Evolutionary conservation across 805 yeast genomes (phyloP).

Genomic region (Tetrapisispora phaffii): DNA sequence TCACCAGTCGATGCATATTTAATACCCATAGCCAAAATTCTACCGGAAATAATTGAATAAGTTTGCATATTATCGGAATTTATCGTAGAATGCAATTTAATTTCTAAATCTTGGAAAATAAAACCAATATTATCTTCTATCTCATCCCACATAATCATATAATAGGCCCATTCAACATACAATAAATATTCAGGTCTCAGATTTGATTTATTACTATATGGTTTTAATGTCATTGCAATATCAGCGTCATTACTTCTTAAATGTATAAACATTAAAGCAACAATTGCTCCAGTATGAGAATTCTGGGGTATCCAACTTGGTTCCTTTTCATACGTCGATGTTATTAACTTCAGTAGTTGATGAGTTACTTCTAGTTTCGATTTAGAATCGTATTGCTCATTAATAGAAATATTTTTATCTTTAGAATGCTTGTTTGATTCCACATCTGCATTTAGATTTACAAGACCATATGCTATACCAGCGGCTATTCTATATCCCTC

Average conservation of each 20-base stretch:
- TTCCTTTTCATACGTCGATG: conserved; percentile 16
- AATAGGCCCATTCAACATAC: conserved; percentile 51
- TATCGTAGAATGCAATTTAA: conserved; percentile 18
- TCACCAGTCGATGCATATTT: conserved; percentile 65
- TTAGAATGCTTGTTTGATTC: not conserved
- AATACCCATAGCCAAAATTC: conserved; percentile 63
- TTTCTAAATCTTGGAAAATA: conserved; percentile 14
- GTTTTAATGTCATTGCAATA: conserved; percentile 55
- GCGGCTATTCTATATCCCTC: conserved; percentile 83
- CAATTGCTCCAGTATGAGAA: conserved; percentile 56
- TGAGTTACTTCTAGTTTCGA: not conserved
- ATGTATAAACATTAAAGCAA: conserved; percentile 67
- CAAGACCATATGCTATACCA: conserved; percentile 78
- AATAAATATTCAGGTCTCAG: conserved; percentile 65
- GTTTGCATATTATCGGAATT: conserved; percentile 55
- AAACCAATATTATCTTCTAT: conserved; percentile 36
- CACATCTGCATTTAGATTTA: conserved; percentile 39
- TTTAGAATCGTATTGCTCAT: not conserved
- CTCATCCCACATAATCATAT: conserved; percentile 62
- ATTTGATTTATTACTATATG: conserved; percentile 3
- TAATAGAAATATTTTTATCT: not conserved
- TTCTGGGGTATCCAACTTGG: conserved; percentile 25
- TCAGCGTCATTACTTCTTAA: conserved; percentile 51
- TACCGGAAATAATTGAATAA: conserved; percentile 63
- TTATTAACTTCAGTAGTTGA: conserved; percentile 13